Evolutionary conservation across 139 green algal genomes (phyloP), one percentile per base, ranked within the genome.

Genomic region (Pleodorina starrii): DNA sequence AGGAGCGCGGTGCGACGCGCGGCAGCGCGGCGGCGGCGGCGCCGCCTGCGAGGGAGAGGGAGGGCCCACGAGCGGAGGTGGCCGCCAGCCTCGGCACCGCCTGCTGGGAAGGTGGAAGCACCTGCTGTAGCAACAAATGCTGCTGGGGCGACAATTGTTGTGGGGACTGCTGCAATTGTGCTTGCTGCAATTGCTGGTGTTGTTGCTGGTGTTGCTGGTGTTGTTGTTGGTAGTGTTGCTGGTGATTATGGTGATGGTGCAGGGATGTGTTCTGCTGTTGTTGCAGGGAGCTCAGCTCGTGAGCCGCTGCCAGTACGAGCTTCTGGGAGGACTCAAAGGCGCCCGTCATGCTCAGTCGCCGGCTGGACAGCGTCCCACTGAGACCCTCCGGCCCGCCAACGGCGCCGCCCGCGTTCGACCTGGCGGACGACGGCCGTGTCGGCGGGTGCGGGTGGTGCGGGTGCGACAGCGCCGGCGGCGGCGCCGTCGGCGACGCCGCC

Each of bases 291-390:
- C 74, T 63, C 29, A 85, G 78, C 54, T 85, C 78, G 14, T 54
- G 36, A 1, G 78, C 51, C 54, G 78, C 78, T 36, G 78, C 78
- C 54, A 73, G 54, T 3, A 85, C 78, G 21, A 85, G 54, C 38
- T 63, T 51, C 78, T 85, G 78, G 6, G 78, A 57, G 36, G 16
- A 4, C 48, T 84, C 48, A 12, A 63, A 35, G 76, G n/a, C 32
- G 0, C 78, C 78, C 35, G 54, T 85, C 54, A 46, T 85, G 29
- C 78, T 85, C 36, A 57, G 35, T 35, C 78, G 78, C 57, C 78
- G 35, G 7, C 36, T 32, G 46, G 17, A 36, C 35, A 69, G 2
- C 9, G 76, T 51, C 21, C 21, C 48, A 12, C n/a, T 69, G 0
- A 84, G 48, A 0, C 48, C 76, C 48, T 84, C 76, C 19, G 76